Conservation (phyloP, 345 rosid species). For the Hevea brasiliensis region DNA sequence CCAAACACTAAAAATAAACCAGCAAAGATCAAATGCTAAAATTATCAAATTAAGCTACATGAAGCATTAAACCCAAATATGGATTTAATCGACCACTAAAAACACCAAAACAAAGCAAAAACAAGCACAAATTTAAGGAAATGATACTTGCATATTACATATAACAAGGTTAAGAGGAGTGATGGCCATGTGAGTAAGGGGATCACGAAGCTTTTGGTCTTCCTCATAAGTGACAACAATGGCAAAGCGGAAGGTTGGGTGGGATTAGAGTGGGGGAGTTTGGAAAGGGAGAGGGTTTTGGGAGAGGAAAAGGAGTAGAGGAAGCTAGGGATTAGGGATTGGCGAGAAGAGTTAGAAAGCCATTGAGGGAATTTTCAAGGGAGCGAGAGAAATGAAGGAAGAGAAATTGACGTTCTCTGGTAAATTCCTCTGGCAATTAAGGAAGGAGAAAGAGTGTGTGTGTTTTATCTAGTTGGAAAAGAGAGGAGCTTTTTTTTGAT, state of each 20-base stretch:
- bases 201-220: slow-evolving; percentile 30
- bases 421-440: slow-evolving; percentile 34
- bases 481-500: no score
- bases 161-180: slow-evolving; percentile 99
- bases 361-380: no score
- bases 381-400: neutral
- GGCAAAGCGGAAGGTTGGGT: slow-evolving; percentile 23
- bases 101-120: neutral
- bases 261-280: slow-evolving; percentile 21
- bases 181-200: slow-evolving; percentile 82
- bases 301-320: slow-evolving; percentile 58
- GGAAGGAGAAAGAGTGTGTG: no score
- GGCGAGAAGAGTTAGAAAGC: slow-evolving; percentile 44
- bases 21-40: neutral
- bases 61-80: neutral
- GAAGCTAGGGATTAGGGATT: slow-evolving; percentile 63
- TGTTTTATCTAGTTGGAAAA: no score
- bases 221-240: slow-evolving; percentile 17
- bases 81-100: neutral
- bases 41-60: neutral
- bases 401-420: slow-evolving; percentile 7
- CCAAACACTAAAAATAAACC: neutral
- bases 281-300: slow-evolving; percentile 32
- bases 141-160: slow-evolving; percentile 93
- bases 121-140: neutral